phyloP scores from a whole-genome alignment of 305 asterid species.

The Solanum hybrid region DNA sequence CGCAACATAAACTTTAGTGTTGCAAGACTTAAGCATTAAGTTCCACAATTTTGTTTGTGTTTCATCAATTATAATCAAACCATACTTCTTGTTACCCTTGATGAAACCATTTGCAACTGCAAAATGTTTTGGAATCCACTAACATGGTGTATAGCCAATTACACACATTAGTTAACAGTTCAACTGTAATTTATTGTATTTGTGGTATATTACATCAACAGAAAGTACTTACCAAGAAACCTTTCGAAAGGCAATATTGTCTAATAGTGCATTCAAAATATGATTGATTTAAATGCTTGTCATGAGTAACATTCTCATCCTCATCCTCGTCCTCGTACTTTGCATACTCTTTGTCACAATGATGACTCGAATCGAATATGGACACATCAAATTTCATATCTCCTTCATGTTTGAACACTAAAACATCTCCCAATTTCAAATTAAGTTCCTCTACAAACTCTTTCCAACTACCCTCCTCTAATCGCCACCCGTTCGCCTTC shows the following conservation, averaged over 20 bases:
- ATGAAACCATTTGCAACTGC: not conserved
- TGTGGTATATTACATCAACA: not conserved
- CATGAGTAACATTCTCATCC: not conserved
- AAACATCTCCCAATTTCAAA: not conserved
- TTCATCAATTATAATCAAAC: not conserved
- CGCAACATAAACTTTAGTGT: not conserved
- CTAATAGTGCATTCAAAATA: not conserved
- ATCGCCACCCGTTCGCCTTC: not conserved
- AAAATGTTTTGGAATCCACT: not conserved
- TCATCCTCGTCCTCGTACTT: not conserved
- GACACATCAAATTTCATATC: constrained; percentile 6
- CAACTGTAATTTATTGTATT: not conserved
- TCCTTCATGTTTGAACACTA: not conserved
- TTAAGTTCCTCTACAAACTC: not conserved
- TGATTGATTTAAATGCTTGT: not conserved
- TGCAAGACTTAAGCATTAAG: not conserved
- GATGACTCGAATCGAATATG: not conserved
- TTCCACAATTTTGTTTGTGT: not conserved
- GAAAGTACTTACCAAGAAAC: not conserved
- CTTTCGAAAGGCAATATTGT: not conserved
- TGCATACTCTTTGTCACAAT: not conserved
- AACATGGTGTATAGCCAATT: not conserved
- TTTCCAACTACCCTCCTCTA: constrained; percentile 4
- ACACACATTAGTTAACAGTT: not conserved
- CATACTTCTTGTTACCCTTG: not conserved